Percentiles rank a stretch among this genome's conserved stretches.
Conservation (phyloP, 2,329 filamentous ascomycete species). For the Neocucurbitaria cava region DNA sequence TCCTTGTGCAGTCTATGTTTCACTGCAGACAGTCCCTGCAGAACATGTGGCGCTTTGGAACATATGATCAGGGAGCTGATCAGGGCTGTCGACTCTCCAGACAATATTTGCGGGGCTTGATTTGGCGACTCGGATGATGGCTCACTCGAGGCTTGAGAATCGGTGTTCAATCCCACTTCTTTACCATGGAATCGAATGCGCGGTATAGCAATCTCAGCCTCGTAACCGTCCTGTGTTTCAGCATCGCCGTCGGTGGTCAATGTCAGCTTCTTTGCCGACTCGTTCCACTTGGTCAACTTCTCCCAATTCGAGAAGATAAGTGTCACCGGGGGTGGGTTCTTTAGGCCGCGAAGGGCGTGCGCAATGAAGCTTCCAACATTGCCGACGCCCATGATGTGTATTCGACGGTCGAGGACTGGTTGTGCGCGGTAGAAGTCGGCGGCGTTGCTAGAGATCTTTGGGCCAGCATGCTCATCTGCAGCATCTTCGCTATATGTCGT, state of each 20-base stretch:
- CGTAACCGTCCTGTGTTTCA: slow-evolving; percentile 51
- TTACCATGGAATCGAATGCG: slow-evolving; percentile 48
- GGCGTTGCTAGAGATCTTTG: slow-evolving; percentile 10
- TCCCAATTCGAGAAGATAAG: slow-evolving; percentile 72
- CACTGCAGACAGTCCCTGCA: slow-evolving; percentile 71
- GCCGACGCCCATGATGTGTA: slow-evolving; percentile 78
- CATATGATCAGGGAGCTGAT: slow-evolving; percentile 80
- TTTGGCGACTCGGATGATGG: neutral
- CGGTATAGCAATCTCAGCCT: slow-evolving; percentile 53
- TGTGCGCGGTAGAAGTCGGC: slow-evolving; percentile 44
- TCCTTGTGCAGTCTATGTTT: slow-evolving; percentile 69
- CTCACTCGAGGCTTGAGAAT: slow-evolving; percentile 11
- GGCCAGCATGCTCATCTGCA: slow-evolving; percentile 16
- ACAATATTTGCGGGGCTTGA: slow-evolving; percentile 5
- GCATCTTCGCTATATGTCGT: slow-evolving; percentile 18
- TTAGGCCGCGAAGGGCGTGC: slow-evolving; percentile 69
- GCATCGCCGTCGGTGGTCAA: slow-evolving; percentile 55
- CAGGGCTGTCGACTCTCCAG: slow-evolving; percentile 50
- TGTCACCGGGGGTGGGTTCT: slow-evolving; percentile 74
- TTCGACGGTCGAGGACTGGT: slow-evolving; percentile 36
- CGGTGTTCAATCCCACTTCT: slow-evolving; percentile 29
- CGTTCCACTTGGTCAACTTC: slow-evolving; percentile 56
- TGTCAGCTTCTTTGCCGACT: slow-evolving; percentile 52
- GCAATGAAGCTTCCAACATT: slow-evolving; percentile 84
- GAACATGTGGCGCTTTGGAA: slow-evolving; percentile 74